Conservation (phyloP, 1,284 basidiomycete species). For the Apiotrichum mycotoxinovorans region DNA sequence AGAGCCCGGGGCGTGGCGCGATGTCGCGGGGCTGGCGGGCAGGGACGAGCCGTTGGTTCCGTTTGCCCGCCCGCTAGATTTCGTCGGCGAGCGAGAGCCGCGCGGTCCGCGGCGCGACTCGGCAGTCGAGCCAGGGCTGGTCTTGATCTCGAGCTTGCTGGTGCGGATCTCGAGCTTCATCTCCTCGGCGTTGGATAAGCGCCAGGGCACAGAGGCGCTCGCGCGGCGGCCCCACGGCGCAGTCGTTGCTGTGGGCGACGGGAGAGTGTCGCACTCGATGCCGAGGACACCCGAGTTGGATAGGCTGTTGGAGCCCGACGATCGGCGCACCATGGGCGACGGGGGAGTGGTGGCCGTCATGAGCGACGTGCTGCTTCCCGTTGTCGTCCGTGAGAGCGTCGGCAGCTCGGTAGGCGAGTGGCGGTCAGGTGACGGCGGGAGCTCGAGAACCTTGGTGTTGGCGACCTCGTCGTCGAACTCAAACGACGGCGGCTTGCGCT, state of each 20-base stretch:
- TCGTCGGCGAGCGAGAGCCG: constrained; percentile 1
- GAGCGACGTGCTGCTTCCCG: constrained; percentile 11
- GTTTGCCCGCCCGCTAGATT: background rate
- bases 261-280: constrained; percentile 15
- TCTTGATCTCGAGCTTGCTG: background rate
- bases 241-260: background rate
- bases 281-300: constrained; percentile 12
- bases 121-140: background rate
- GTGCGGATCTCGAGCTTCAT: background rate
- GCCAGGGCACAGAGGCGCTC: background rate
- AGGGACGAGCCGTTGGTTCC: background rate
- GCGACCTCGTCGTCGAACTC: constrained; percentile 9
- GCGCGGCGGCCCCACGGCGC: background rate
- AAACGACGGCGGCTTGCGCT: constrained; percentile 13
- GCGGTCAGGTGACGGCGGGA: constrained; percentile 13
- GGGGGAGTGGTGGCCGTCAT: constrained; percentile 3
- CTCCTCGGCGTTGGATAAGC: background rate
- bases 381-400: constrained; percentile 17
- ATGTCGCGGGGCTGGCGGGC: background rate
- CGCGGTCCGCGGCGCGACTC: background rate
- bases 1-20: constrained; percentile 11
- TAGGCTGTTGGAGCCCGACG: constrained; percentile 1
- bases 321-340: constrained; percentile 4
- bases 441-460: constrained; percentile 9
- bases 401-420: constrained; percentile 11